These are phyloP conservation scores for Penicillium tannophilum DNA, from an alignment of 495 filamentous ascomycete species.

Conservation along the genomic window DNA sequence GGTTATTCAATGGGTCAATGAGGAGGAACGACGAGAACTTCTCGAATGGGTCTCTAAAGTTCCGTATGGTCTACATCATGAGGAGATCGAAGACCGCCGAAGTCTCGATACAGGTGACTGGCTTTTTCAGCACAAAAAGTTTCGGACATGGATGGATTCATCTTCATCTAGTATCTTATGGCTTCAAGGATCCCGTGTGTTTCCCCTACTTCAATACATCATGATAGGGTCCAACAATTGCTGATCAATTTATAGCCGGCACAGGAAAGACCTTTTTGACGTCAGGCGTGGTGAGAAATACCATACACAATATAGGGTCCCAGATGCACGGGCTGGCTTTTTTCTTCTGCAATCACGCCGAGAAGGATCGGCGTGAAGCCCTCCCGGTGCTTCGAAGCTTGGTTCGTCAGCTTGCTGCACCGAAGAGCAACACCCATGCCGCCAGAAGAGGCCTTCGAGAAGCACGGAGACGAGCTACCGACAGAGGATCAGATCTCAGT, in stretches of 20 bases:
- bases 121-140: neutral
- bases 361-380: neutral
- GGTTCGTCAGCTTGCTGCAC: neutral
- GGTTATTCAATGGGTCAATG: neutral
- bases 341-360: slow-evolving; percentile 1
- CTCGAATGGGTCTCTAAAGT: neutral
- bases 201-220: neutral
- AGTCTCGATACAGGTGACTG: neutral
- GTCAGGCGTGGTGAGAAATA: neutral
- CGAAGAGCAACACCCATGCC: neutral
- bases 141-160: neutral
- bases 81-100: neutral
- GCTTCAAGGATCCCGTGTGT: slow-evolving; percentile 1
- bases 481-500: neutral
- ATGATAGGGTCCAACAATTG: neutral
- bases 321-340: neutral
- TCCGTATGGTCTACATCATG: neutral
- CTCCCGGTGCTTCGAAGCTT: neutral
- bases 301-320: neutral
- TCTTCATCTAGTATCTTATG: neutral
- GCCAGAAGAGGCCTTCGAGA: neutral
- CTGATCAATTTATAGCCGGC: neutral
- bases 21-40: neutral
- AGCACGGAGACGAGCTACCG: neutral
- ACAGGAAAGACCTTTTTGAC: slow-evolving; percentile 1